Conservation (phyloP, 2,329 filamentous ascomycete genomes). For the Cercospora brassicicola region DNA sequence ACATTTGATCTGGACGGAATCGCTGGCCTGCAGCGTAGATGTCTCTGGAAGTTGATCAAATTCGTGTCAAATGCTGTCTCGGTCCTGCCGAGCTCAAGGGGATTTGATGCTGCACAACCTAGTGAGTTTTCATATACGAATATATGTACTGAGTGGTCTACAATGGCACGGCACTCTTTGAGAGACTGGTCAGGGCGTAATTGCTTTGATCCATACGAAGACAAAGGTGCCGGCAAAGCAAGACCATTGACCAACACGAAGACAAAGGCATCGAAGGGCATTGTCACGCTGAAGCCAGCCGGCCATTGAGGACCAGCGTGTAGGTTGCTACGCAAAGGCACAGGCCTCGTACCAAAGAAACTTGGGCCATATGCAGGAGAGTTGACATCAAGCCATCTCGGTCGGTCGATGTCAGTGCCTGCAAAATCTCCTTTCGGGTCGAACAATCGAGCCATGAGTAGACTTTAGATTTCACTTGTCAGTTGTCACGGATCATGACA, state of each 20-base stretch:
- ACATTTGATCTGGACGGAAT: background rate
- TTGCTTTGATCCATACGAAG: background rate
- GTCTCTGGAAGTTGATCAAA: background rate
- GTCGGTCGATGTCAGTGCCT: background rate
- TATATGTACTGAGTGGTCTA: background rate
- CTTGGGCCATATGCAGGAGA: background rate
- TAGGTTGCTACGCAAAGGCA: background rate
- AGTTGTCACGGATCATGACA: background rate
- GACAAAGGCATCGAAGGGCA: background rate
- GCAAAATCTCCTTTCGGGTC: background rate
- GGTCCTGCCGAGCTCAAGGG: background rate
- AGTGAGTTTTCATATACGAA: background rate
- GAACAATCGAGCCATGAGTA: background rate
- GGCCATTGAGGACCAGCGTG: background rate
- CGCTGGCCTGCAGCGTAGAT: background rate
- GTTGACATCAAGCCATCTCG: background rate
- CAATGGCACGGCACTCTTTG: background rate
- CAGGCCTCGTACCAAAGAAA: background rate
- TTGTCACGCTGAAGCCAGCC: background rate
- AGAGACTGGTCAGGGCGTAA: background rate
- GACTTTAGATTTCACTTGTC: background rate
- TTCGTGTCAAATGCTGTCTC: background rate
- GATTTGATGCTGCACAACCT: background rate
- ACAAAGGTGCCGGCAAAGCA: background rate
- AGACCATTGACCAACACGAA: background rate